Evolutionary conservation across 2,329 filamentous ascomycete species (phyloP).

Genomic region (Paraconiothyrium brasiliense): DNA sequence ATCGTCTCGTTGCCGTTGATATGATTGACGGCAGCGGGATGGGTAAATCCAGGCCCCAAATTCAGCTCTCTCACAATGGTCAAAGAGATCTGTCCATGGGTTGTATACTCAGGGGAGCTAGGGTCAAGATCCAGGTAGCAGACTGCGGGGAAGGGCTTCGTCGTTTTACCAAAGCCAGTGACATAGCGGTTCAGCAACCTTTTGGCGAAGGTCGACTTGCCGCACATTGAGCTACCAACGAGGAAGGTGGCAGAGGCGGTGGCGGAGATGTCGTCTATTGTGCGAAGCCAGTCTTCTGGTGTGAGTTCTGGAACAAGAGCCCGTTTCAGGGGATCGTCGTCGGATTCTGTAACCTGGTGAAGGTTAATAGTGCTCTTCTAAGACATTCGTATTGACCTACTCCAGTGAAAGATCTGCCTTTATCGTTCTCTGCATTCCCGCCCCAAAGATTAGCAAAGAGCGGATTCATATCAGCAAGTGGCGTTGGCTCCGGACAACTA

Average conservation of each 20-base stretch:
- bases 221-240: constrained; percentile 75
- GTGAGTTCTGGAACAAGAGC: constrained; percentile 54
- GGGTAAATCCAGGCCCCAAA: constrained; percentile 73
- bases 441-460: constrained; percentile 75
- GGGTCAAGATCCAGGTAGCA: constrained; percentile 79
- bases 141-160: constrained; percentile 50
- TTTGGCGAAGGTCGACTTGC: constrained; percentile 78
- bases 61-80: constrained; percentile 68
- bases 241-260: constrained; percentile 62
- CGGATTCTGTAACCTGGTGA: constrained; percentile 38
- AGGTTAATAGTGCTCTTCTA: constrained; percentile 15
- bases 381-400: constrained; percentile 31
- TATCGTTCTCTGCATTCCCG: constrained; percentile 42
- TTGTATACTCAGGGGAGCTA: constrained; percentile 77
- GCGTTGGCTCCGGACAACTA: constrained; percentile 58
- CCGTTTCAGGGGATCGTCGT: constrained; percentile 36
- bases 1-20: constrained; percentile 55
- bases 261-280: constrained; percentile 48
- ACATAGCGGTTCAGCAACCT: constrained; percentile 73
- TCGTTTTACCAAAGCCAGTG: constrained; percentile 55
- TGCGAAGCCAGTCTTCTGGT: constrained; percentile 68
- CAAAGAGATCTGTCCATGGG: constrained; percentile 75
- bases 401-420: constrained; percentile 43
- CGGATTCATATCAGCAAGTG: constrained; percentile 69
- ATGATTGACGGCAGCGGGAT: constrained; percentile 52